Evolutionary conservation across 352 stramenopile species (phyloP), one percentile per base, ranked within the genome.

Genomic region (Pythium phragmitis): DNA sequence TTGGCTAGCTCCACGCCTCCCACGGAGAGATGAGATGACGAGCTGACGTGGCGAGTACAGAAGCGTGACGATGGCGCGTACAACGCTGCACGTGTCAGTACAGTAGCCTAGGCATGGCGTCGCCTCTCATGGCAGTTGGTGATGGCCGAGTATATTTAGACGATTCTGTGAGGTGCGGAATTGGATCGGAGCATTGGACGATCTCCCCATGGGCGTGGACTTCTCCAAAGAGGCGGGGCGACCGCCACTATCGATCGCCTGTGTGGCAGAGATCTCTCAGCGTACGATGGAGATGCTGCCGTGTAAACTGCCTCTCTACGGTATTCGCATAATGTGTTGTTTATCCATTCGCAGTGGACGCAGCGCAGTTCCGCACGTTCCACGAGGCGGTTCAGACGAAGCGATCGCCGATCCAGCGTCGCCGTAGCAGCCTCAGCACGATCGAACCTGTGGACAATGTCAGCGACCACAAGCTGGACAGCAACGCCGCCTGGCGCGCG

Each of bases 211-310:
- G 74, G 74, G 74, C 13, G 60, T 66, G 1, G 63, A 76, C 13
- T 55, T 73, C 21, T 79, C 74, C 8, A 67, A 60, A 43, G 68
- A 88, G 21, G 70, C 75, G n/a, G 73, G 70, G 30, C 63, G 60
- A 33, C 60, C 75, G 19, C 57, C 61, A 7, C 63, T 88, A 14
- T 70, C 76, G 12, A 70, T 89, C 37, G 74, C 77, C 4, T 79
- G 74, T 19, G 79, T 88, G 13, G 70, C 74, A 0, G 75, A 83
- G 60, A 77, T 88, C 64, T 85, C 75, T n/a, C 72, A 86, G 47
- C 77, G 81, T 85, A 59, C 52, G 72, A 9, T 17, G 11, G 37
- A 42, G 37, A 9, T 42, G 14, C 14, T 42, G 37, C 14, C 11
- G 37, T 42, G 14, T 3, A 42, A 42, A 16, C 11, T 42, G 3